Evolutionary conservation across 2,329 filamentous ascomycete species (phyloP), one percentile per base, ranked within the genome.

Genomic region (Setomelanomma holmii): DNA sequence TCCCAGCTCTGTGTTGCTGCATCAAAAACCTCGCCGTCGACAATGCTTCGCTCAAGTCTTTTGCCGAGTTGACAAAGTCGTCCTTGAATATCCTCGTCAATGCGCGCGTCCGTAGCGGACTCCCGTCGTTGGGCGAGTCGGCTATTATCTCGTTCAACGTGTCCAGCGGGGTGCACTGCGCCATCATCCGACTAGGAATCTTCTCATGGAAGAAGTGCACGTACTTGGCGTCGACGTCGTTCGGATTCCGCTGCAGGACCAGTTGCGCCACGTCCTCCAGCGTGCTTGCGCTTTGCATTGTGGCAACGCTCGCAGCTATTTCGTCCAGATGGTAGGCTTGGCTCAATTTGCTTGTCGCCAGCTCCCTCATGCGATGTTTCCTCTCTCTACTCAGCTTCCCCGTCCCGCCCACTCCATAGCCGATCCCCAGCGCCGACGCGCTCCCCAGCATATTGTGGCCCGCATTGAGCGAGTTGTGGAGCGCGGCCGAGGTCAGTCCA

Each of bases 151-250:
- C 83, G 68, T 87, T 80, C 58, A 96, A 73, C 4, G 86, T 81
- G 45, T 84, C 77, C 50, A 93, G 74, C 56, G 84, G 87, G 7
- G 89, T 93, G 63, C 83, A 87, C 64, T 90, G 85, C 30, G 86
- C 88, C 70, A 95, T 78, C 69, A 89, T 86, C 36, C 88, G 79
- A 35, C 86, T 89, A 1, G 90, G 89, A 21, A 95, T 93, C 82
- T 93, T 95, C 75, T 96, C 90, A 75, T 93, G 90, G 73, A 96
- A 96, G 76, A 93, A 95, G 70, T 95, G 89, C n/a, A 95, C 91
- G 69, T 95, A 95, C 73, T 88, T 89, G 22, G 90, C 91, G 66
- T 95, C 89, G 38, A 80, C 75, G 66, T 92, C 86, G 44, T 81
- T 72, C n/a, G 85, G 80, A 54, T 84, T 87, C 55, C 89, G 82